phyloP scores from a whole-genome alignment of 192 early-diverging fungal genomes.

The Funneliformis mosseae region DNA sequence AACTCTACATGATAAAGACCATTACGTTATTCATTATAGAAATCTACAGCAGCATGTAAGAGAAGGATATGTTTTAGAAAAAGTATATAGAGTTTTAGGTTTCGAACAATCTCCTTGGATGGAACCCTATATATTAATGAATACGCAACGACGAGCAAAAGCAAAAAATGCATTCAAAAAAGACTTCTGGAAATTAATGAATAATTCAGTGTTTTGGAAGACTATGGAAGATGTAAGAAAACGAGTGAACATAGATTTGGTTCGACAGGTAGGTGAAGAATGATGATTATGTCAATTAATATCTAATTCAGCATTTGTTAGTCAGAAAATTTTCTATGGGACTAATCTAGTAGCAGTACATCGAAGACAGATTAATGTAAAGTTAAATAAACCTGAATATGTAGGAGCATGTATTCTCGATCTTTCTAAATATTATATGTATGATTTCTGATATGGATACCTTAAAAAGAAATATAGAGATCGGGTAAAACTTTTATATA shows the following conservation, averaged over 20 bases:
- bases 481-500: conserved; percentile 23
- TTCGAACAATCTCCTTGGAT: conserved; percentile 22
- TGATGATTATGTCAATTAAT: conserved; percentile 11
- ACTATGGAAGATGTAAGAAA: conserved; percentile 32
- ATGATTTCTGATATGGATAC: conserved; percentile 26
- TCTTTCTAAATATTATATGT: conserved; percentile 31
- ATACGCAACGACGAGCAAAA: conserved; percentile 31
- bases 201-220: conserved; percentile 29
- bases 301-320: conserved; percentile 23
- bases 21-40: conserved; percentile 33
- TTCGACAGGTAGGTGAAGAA: conserved; percentile 27
- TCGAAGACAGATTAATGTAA: conserved; percentile 29
- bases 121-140: conserved; percentile 27
- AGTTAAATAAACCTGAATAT: conserved; percentile 29
- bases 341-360: conserved; percentile 23
- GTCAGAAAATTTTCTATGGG: conserved; percentile 26
- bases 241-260: conserved; percentile 26
- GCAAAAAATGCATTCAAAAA: conserved; percentile 32
- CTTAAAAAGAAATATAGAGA: conserved; percentile 25
- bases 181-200: conserved; percentile 32
- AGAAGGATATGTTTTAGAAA: conserved; percentile 27
- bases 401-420: conserved; percentile 25
- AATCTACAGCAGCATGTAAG: conserved; percentile 28
- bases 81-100: conserved; percentile 24
- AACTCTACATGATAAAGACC: conserved; percentile 32